Conservation (phyloP, 768 basidiomycete genomes). For the Crepidotus variabilis region DNA sequence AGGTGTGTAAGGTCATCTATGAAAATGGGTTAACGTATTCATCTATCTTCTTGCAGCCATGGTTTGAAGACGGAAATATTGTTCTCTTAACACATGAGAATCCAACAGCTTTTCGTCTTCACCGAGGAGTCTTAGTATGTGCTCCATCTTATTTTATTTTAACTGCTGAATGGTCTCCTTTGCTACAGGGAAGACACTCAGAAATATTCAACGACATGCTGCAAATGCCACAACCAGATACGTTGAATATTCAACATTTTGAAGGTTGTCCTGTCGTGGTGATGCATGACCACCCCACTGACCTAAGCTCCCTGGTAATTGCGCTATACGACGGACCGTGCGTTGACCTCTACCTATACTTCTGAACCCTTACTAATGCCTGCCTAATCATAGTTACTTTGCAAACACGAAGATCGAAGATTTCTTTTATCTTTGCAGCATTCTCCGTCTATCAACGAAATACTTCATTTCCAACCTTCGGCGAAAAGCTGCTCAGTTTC, state of each 20-base stretch:
- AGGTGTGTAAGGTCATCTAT: constrained; percentile 11
- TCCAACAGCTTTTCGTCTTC: constrained; percentile 49
- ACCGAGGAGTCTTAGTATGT: constrained; percentile 40
- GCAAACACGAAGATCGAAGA: constrained; percentile 39
- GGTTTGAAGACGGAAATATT: constrained; percentile 62
- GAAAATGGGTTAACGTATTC: not conserved
- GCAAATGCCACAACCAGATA: constrained; percentile 37
- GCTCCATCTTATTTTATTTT: not conserved
- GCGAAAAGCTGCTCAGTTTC: constrained; percentile 43
- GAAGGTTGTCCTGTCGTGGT: constrained; percentile 48
- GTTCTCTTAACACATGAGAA: constrained; percentile 41
- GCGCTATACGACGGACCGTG: constrained; percentile 57
- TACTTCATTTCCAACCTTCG: constrained; percentile 54
- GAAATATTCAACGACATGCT: constrained; percentile 57
- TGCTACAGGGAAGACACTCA: constrained; percentile 43
- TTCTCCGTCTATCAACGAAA: constrained; percentile 56
- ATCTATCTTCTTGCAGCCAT: constrained; percentile 31
- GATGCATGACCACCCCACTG: constrained; percentile 49
- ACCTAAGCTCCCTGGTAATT: constrained; percentile 46
- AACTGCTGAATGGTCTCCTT: not conserved
- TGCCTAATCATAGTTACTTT: constrained; percentile 27
- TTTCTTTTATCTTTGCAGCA: constrained; percentile 53
- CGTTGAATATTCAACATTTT: constrained; percentile 26
- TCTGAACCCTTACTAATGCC: not conserved
- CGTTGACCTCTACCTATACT: constrained; percentile 19